Base-by-base conservation (phyloP, 345 rosid species). In the Angophora floribunda region DNA sequence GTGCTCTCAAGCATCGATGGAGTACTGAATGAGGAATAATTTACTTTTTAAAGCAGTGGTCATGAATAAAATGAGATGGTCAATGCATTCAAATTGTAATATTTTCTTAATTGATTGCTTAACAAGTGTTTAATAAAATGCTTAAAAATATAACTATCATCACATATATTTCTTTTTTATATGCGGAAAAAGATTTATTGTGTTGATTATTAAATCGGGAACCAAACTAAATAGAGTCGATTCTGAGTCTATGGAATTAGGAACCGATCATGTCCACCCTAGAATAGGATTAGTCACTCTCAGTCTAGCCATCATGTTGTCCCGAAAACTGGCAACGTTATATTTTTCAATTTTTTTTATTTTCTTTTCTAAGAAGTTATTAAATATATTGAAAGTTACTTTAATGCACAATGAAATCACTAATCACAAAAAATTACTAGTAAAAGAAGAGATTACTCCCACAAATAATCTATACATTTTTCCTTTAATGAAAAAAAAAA, bases 211-310 rank as follows among this genome's bases (percentile, higher is more conserved):
- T 63, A 9, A 63, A n/a, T 63, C 0, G 7, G 0, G 14, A 63
- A 63, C 5, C 1, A 0, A 0, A 14, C 1, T n/a, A 5, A 0
- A n/a, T 2, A 63, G 15, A 63, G 30, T 13, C 0, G 1, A 14
- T 63, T 63, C 9, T 1, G 0, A 63, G 41, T 63, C 0, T n/a
- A 0, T n/a, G 36, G 14, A 63, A 63, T n/a, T 2, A 6, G 0
- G 0, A 63, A 63, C 30, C 5, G 3, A 63, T 5, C 17, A 6
- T 63, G 19, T n/a, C 15, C 75, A 63, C 36, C 30, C 36, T 63
- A 12, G 0, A 63, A 63, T 13, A 0, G 17, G 8, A 63, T 63
- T 0, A 13, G 4, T 4, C 1, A 0, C 7, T 26, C 15, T 4
- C 1, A 5, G 0, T 61, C 67, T 26, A 26, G 32, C 26, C 28